Conservation (phyloP, 768 basidiomycete genomes). For the Leucosporidium creatinivorum region DNA sequence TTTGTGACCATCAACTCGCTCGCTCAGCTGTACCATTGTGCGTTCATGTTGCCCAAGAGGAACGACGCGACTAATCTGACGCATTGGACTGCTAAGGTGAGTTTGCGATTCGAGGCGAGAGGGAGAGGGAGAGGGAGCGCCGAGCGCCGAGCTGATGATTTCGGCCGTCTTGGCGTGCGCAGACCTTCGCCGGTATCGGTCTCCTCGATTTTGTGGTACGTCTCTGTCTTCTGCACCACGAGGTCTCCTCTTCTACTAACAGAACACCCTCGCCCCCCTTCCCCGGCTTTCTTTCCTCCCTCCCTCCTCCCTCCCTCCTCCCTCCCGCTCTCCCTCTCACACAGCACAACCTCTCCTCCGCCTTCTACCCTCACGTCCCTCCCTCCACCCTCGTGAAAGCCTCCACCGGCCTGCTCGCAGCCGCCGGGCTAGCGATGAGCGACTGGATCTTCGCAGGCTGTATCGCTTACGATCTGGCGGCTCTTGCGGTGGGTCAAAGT, state of each 20-base stretch:
- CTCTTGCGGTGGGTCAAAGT: background rate
- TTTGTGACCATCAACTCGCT: background rate
- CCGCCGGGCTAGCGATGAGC: background rate
- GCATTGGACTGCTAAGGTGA: background rate
- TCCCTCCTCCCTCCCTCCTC: background rate
- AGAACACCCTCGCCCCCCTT: background rate
- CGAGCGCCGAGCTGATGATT: background rate
- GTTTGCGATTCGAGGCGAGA: background rate
- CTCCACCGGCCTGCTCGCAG: background rate
- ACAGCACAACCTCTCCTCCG: conserved; percentile 1
- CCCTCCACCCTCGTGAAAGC: background rate
- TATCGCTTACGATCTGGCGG: background rate
- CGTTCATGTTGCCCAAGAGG: background rate
- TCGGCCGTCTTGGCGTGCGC: background rate
- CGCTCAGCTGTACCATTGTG: background rate
- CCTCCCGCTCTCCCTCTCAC: background rate
- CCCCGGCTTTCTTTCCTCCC: background rate
- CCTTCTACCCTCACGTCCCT: background rate
- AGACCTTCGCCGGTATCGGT: background rate
- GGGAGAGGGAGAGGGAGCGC: too few species aligned
- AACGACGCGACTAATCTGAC: background rate
- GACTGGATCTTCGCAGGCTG: background rate
- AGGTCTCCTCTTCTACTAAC: too few species aligned
- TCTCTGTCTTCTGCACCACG: background rate
- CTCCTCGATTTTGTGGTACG: background rate